phyloP scores from a whole-genome alignment of 2,329 filamentous ascomycete genomes.

The Monascus ruber region DNA sequence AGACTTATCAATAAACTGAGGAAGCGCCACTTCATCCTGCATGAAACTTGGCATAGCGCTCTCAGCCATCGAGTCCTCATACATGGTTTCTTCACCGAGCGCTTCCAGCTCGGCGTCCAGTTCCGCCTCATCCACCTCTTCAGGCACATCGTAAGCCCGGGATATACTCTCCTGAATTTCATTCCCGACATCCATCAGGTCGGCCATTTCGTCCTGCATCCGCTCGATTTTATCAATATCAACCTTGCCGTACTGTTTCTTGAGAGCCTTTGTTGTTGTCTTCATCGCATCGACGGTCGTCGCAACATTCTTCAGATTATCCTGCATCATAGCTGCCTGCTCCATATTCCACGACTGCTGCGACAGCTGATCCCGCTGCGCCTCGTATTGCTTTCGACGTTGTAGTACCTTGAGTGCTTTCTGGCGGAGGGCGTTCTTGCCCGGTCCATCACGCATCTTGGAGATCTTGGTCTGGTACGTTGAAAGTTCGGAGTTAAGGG shows the following conservation, averaged over 20 bases:
- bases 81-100: conserved; percentile 82
- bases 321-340: conserved; percentile 95
- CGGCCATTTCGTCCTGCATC: conserved; percentile 98
- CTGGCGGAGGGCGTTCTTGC: conserved; percentile 82
- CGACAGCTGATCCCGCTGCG: conserved; percentile 85
- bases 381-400: conserved; percentile 87
- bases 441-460: conserved; percentile 92
- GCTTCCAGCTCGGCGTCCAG: conserved; percentile 94
- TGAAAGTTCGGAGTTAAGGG: conserved; percentile 78
- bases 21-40: conserved; percentile 72
- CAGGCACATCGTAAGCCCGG: conserved; percentile 84
- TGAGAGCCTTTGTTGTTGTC: conserved; percentile 84
- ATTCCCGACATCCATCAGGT: conserved; percentile 93
- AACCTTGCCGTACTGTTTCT: conserved; percentile 92
- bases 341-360: conserved; percentile 99
- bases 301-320: conserved; percentile 97
- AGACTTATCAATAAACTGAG: conserved; percentile 85
- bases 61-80: conserved; percentile 56
- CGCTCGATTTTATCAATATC: conserved; percentile 95
- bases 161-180: conserved; percentile 95
- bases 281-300: conserved; percentile 96
- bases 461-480: conserved; percentile 78
- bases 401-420: conserved; percentile 92
- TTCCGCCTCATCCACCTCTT: conserved; percentile 94
- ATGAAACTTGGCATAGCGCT: conserved; percentile 70